Evolutionary conservation across 148 eudicot genomes (phyloP), one percentile per base, ranked within the genome.

Genomic region (Pouteria glomerata): DNA sequence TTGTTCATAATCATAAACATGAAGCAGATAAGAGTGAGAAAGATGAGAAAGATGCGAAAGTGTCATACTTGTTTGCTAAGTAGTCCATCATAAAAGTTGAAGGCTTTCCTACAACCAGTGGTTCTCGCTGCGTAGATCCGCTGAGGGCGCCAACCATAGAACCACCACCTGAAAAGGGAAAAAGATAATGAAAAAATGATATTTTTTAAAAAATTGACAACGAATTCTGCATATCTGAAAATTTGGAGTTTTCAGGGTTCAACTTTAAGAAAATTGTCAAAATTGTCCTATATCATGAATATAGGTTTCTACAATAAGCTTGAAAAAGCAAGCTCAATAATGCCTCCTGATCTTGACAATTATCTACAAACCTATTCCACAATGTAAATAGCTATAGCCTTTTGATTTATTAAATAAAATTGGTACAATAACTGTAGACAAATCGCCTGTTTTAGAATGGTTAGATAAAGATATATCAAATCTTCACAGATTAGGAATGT

Each of bases 11-110:
- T 14, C 8, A 53, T 39, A 57, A 6, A 0, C 6, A 57, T 35
- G 52, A 56, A 41, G n/a, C n/a, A n/a, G n/a, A n/a, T n/a, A n/a
- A n/a, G n/a, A n/a, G 48, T 35, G 8, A 68, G 23, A 45, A 47
- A 42, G 60, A 70, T 37, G 39, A 31, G 30, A 58, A 16, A 66
- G 21, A 27, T 47, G n/a, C 34, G 23, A 3, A 21, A 15, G 41
- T 4, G 69, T 14, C 90, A 31, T 91, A 95, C 98, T 91, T 67
- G 29, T 86, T 72, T 71, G 96, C 86, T 55, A 95, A 44, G 75
- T 92, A 92, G 75, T 96, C 99, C 99, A 96, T 96, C 99, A 96
- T 92, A 83, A 96, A 90, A 59, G 99, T 96, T 33, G 99, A 96
- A 53, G 99, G 97, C 78, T 96, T 96, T 44, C 97, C 99, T 18